Conservation (phyloP, 257 asterid genomes). For the Datura wrightii region DNA sequence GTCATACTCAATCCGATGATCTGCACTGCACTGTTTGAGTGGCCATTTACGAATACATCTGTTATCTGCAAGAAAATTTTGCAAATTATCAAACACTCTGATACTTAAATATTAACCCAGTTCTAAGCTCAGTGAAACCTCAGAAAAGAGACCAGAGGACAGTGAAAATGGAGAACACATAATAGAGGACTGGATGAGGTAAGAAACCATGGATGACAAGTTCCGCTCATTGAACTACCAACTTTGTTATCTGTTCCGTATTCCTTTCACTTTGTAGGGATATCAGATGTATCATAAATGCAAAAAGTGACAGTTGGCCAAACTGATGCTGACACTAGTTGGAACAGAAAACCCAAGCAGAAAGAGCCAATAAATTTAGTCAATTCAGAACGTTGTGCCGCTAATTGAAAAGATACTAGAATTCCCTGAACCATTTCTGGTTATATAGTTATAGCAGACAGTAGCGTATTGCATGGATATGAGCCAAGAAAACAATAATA, state of each 20-base stretch:
- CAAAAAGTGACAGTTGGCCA: neutral
- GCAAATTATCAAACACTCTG: neutral
- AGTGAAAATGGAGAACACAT: constrained; percentile 10
- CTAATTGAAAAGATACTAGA: constrained; percentile 15
- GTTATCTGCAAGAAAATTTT: constrained; percentile 59
- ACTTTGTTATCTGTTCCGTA: neutral
- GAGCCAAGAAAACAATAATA: constrained; percentile 16
- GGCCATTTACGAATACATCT: constrained; percentile 54
- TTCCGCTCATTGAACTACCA: neutral
- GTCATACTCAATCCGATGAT: constrained; percentile 52
- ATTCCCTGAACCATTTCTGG: constrained; percentile 19
- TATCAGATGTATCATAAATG: constrained; percentile 8
- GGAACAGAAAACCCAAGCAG: constrained; percentile 8
- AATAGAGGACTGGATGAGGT: constrained; percentile 1
- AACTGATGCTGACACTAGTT: constrained; percentile 18
- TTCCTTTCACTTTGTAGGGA: neutral
- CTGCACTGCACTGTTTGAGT: constrained; percentile 63
- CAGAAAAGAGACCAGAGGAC: neutral
- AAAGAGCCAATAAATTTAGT: constrained; percentile 12
- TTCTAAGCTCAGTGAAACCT: neutral
- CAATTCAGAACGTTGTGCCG: constrained; percentile 13
- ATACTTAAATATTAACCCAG: neutral
- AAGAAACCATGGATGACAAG: constrained; percentile 13
- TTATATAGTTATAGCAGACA: constrained; percentile 18
- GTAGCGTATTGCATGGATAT: neutral